Conservation (phyloP, 352 stramenopile species). For the Pythium periplocum region DNA sequence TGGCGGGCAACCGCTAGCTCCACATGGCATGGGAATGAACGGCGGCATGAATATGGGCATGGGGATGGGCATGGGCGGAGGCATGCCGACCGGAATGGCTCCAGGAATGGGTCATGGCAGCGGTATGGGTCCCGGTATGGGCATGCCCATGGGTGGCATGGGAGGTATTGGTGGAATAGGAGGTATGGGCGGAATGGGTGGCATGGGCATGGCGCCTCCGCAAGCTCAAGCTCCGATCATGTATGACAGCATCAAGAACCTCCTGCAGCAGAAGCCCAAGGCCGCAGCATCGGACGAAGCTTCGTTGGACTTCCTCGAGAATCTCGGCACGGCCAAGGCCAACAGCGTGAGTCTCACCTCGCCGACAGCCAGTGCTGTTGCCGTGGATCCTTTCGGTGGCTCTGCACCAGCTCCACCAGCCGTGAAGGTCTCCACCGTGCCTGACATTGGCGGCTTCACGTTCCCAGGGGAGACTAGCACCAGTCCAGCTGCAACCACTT, state of each 20-base stretch:
- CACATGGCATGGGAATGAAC: neutral
- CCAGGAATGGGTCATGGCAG: neutral
- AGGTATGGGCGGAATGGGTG: constrained; percentile 5
- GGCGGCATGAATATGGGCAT: constrained; percentile 10
- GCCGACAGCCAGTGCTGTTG: constrained; percentile 8
- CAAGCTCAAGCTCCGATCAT: constrained; percentile 36
- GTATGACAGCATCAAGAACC: constrained; percentile 84
- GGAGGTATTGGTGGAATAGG: constrained; percentile 7
- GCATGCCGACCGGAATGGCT: constrained; percentile 1
- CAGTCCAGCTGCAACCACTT: neutral
- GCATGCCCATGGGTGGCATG: constrained; percentile 10
- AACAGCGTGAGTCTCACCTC: constrained; percentile 26
- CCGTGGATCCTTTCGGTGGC: constrained; percentile 27
- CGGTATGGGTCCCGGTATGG: constrained; percentile 11
- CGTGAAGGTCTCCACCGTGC: neutral
- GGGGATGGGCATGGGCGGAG: constrained; percentile 12
- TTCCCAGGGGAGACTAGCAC: constrained; percentile 13
- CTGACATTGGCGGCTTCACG: constrained; percentile 4
- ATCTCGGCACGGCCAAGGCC: constrained; percentile 34
- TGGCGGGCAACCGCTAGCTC: too few species aligned
- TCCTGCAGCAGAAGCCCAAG: constrained; percentile 69
- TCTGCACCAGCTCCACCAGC: neutral
- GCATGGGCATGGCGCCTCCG: constrained; percentile 1
- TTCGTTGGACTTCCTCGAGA: constrained; percentile 65
- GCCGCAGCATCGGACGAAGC: constrained; percentile 32